Conservation (phyloP, 441 rosid genomes). For the Omphalea diandra region DNA sequence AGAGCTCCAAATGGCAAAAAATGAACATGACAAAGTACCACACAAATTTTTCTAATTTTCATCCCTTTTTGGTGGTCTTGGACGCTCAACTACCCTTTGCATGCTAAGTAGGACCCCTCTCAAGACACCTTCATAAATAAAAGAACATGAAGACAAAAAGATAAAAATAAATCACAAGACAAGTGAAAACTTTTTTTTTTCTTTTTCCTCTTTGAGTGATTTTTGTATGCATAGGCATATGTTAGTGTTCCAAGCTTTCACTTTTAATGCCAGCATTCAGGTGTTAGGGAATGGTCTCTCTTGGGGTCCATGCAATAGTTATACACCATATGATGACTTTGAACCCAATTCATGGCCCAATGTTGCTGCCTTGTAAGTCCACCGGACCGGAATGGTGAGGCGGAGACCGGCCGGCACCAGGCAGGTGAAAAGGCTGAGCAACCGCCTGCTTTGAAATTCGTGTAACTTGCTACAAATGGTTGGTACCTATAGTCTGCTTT, state of each 20-base stretch:
- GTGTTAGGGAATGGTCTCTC: slow-evolving; percentile 79
- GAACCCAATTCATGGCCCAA: slow-evolving; percentile 82
- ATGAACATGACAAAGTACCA: too few relatives aligned
- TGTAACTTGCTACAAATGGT: slow-evolving; percentile 73
- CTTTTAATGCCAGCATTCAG: slow-evolving; percentile 56
- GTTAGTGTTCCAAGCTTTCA: not conserved
- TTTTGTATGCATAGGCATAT: not conserved
- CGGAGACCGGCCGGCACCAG: slow-evolving; percentile 63
- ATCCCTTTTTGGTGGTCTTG: slow-evolving; percentile 24
- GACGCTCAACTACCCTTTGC: slow-evolving; percentile 28
- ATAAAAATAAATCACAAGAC: slow-evolving; percentile 18
- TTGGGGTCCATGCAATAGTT: slow-evolving; percentile 72
- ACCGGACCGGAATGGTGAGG: slow-evolving; percentile 67
- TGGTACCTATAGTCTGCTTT: slow-evolving; percentile 91
- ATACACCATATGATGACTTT: slow-evolving; percentile 59
- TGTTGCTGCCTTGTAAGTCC: slow-evolving; percentile 65
- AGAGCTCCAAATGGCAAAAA: not conserved
- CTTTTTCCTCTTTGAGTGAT: not conserved
- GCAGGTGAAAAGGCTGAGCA: slow-evolving; percentile 72
- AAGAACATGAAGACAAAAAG: not conserved
- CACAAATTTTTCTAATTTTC: not conserved
- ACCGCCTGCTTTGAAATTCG: slow-evolving; percentile 69
- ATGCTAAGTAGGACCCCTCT: slow-evolving; percentile 36
- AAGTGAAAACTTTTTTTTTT: slow-evolving; percentile 3
- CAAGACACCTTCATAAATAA: slow-evolving; percentile 29